phyloP scores from a whole-genome alignment of 2,329 filamentous ascomycete species.

The Monosporascus sp. region DNA sequence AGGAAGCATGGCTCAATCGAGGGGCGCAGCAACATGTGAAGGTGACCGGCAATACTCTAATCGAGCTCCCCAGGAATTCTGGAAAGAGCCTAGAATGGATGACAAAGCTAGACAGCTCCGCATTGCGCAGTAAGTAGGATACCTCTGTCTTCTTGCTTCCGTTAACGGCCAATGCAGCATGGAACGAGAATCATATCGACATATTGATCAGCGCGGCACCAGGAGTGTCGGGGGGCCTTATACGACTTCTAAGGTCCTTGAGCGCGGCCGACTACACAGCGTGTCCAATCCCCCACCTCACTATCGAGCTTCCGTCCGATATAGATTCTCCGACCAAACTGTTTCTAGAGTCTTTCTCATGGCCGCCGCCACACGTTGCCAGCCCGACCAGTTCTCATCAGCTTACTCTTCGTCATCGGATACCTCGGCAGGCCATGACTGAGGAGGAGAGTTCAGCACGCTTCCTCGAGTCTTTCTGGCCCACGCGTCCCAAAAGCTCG shows the following conservation, averaged over 20 bases:
- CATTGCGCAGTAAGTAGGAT: slow-evolving; percentile 52
- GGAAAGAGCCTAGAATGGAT: slow-evolving; percentile 69
- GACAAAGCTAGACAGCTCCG: slow-evolving; percentile 66
- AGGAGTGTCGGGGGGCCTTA: slow-evolving; percentile 66
- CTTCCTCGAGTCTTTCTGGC: slow-evolving; percentile 86
- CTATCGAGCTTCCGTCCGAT: slow-evolving; percentile 72
- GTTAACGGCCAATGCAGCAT: slow-evolving; percentile 45
- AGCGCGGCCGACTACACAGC: slow-evolving; percentile 69
- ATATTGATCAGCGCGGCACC: slow-evolving; percentile 75
- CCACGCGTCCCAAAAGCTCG: slow-evolving; percentile 53
- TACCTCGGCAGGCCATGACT: slow-evolving; percentile 53
- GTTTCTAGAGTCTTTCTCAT: slow-evolving; percentile 60
- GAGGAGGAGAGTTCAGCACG: slow-evolving; percentile 68
- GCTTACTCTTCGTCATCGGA: slow-evolving; percentile 69
- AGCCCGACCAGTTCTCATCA: slow-evolving; percentile 40
- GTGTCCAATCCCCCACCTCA: slow-evolving; percentile 65
- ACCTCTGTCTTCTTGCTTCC: slow-evolving; percentile 1
- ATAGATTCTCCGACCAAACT: slow-evolving; percentile 59
- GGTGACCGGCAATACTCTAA: slow-evolving; percentile 53
- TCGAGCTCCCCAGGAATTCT: slow-evolving; percentile 65
- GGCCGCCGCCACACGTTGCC: slow-evolving; percentile 50
- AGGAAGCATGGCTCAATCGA: slow-evolving; percentile 63
- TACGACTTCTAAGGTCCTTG: slow-evolving; percentile 73
- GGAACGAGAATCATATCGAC: slow-evolving; percentile 74
- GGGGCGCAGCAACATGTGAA: slow-evolving; percentile 52